Evolutionary conservation across 1,284 basidiomycete species (phyloP), one percentile per base, ranked within the genome.

Genomic region (Psilocybe mexicana): DNA sequence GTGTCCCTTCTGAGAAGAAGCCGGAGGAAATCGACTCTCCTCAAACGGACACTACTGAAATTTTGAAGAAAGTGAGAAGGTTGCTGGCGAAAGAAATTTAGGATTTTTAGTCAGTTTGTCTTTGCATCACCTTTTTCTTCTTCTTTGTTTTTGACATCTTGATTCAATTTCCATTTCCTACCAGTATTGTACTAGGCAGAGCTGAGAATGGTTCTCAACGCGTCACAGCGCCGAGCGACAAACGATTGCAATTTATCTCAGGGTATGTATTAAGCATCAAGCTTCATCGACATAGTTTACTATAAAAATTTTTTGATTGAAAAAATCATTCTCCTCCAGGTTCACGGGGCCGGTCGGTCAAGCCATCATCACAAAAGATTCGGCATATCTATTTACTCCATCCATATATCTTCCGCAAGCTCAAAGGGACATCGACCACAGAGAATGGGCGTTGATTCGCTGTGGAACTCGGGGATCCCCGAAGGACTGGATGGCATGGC

Each of bases 181-280:
- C 8, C 44, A 78, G 76, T 58, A 64, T 77, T 56, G 77, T 96
- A 33, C 92, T 93, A 1, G 88, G 84, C 54, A 92, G 93, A 69
- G 94, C 97, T 70, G 89, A 93, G 8, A 95, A 97, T 71, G 86
- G 86, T 57, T 94, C 93, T 3, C 94, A 97, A 71, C 93, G 93
- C 62, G 88, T 94, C 10, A 86, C 92, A 6, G 72, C 80, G 18
- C 18, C 18, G 5, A 85, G 86, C 49, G 94, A 97, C 69, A 90
- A 90, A 70, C 85, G 94, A 28, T 80, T 90, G 54, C 85, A 90
- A 66, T 97, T 84, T 78, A 87, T 97, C 53, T 88, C 92, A 24
- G 91, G 88, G 88, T 92, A 67, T 57, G 87, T 75, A 11, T 35
- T 6, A 36, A 23, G 42, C 10, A 30, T 14, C 33, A 18, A 18